Percentiles rank a stretch among this genome's conserved stretches.
phyloP scores from a whole-genome alignment of 306 rosid species.

The Sphenostylis stenocarpa region DNA sequence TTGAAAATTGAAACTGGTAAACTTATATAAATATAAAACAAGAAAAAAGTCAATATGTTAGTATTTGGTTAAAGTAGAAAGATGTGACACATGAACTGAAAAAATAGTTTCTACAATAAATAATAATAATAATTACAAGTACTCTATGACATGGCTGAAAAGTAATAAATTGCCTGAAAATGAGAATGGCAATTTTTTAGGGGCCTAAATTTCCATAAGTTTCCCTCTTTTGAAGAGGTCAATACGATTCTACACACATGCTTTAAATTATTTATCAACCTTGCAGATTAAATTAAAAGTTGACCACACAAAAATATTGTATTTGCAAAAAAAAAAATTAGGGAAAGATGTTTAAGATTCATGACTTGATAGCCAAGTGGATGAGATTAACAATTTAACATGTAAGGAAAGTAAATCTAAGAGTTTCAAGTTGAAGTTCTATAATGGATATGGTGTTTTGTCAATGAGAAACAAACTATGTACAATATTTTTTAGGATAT shows the following conservation, averaged over 20 bases:
- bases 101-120: not conserved
- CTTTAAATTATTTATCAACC: no score
- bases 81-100: not conserved
- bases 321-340: no score
- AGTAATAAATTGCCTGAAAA: no score
- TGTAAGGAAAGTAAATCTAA: not conserved
- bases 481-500: not conserved
- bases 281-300: not conserved
- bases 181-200: no score
- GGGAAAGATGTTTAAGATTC: no score
- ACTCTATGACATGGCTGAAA: not conserved
- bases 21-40: not conserved
- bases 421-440: not conserved
- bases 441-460: not conserved
- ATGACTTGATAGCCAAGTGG: no score
- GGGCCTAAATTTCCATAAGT: no score
- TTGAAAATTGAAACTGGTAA: not conserved
- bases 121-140: not conserved
- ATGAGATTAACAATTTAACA: not conserved
- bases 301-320: not conserved
- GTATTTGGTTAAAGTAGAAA: not conserved
- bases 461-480: not conserved
- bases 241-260: not conserved
- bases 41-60: not conserved
- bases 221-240: not conserved